Base-by-base conservation (phyloP, 768 basidiomycete species). In the Hygrocybe coccinea region DNA sequence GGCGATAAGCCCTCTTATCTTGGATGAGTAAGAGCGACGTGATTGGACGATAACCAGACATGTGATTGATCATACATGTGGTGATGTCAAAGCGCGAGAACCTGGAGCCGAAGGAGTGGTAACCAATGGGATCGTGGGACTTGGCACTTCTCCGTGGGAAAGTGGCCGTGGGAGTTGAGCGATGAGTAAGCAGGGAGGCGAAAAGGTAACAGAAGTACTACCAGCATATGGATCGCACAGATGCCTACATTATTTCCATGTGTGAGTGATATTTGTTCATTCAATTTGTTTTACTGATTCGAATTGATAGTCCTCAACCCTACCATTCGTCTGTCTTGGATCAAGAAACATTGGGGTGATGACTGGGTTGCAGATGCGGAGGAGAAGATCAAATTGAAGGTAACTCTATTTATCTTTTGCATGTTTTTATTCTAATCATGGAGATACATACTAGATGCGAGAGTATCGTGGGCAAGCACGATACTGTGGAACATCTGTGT, bases 291-390 rank as follows among this genome's bases (percentile, higher is more conserved):
- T 38, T n/a, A 17, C 37, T n/a, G 29, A 25, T 19, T 15, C n/a
- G 11, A 17, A 36, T 41, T 29, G 17, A 48, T 37, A 62, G 63
- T 64, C 44, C 51, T 64, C 15, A 57, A 64, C 50, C 63, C 61
- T 5, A 22, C 25, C 25, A 54, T 62, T 34, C 60, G 59, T 2
- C 17, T 64, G 51, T 29, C 50, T 0, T 64, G 63, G 63, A 55
- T 64, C 29, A 2, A 44, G 17, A 39, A 56, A 14, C 54, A 62
- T 41, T 64, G 63, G 63, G 61, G 51, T 9, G 19, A 50, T 15
- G 46, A 52, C 11, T 62, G 48, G 25, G 37, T 57, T 24, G 38
- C 35, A 38, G 36, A 60, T 8, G 61, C 59, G 15, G 54, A 54
- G 38, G 22, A 29, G 14, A 50, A 36, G 7, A 59, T 64, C 49